Conservation (phyloP, 805 yeast genomes). For the Candida tammaniensis region DNA sequence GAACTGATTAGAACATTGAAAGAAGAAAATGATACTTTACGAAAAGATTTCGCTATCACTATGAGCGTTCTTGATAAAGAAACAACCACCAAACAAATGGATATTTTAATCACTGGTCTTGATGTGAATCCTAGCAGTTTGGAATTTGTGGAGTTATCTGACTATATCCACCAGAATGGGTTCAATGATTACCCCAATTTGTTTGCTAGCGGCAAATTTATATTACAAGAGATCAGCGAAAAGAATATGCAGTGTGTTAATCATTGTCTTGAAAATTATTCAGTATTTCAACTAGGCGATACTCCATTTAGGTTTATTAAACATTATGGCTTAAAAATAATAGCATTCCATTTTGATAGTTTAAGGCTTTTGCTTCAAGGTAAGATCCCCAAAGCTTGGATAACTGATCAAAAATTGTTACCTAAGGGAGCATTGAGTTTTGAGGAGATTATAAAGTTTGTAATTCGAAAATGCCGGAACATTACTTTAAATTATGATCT, state of each 20-base stretch:
- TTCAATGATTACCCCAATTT: not conserved
- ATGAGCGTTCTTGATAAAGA: constrained; percentile 1
- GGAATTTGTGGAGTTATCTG: not conserved
- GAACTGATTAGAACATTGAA: not conserved
- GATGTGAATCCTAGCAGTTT: not conserved
- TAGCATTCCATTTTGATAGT: not conserved
- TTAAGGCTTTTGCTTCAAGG: not conserved
- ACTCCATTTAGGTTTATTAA: constrained; percentile 3
- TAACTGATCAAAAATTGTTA: not conserved
- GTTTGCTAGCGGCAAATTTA: not conserved
- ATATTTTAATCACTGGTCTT: not conserved
- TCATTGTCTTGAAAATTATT: not conserved
- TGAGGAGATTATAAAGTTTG: constrained; percentile 1
- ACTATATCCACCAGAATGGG: not conserved
- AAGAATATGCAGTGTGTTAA: constrained; percentile 2
- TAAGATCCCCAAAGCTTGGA: constrained; percentile 2
- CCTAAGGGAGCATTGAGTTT: constrained; percentile 5
- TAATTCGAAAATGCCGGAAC: not conserved
- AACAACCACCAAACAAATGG: constrained; percentile 3
- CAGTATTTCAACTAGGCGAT: not conserved
- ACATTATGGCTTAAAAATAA: constrained; percentile 2
- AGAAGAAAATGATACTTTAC: not conserved
- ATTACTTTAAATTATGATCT: not conserved
- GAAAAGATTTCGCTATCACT: constrained; percentile 1
- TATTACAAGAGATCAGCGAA: constrained; percentile 1